Conservation (phyloP, 192 early-diverging fungal genomes). For the Mortierella alpina region DNA sequence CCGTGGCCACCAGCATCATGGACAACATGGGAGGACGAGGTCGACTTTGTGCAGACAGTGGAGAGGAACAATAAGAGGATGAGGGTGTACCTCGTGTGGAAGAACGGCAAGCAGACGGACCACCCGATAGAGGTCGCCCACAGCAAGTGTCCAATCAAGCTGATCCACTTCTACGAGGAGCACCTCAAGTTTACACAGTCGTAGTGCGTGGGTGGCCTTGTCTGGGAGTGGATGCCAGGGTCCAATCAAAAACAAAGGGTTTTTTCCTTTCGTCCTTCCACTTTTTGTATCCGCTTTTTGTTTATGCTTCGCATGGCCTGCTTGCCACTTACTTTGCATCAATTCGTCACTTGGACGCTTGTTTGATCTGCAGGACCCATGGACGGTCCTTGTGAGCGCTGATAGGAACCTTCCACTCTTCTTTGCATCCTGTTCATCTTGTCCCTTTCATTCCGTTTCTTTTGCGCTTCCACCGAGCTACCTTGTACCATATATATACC, state of each 20-base stretch:
- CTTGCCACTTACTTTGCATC: too few species aligned
- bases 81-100: conserved; percentile 60
- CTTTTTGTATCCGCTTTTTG: not conserved
- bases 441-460: too few species aligned
- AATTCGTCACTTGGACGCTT: too few species aligned
- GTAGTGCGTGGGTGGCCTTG: not conserved
- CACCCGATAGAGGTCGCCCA: conserved; percentile 54
- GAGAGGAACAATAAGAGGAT: conserved; percentile 31
- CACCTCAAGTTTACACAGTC: conserved; percentile 60
- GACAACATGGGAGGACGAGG: conserved; percentile 37
- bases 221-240: not conserved
- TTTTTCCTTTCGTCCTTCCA: not conserved
- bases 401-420: too few species aligned
- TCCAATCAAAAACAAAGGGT: too few species aligned
- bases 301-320: not conserved
- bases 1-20: conserved; percentile 29
- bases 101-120: conserved; percentile 52
- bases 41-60: conserved; percentile 17
- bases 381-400: too few species aligned
- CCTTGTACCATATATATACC: too few species aligned
- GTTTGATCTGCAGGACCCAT: too few species aligned
- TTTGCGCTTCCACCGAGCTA: too few species aligned
- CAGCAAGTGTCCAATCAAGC: conserved; percentile 55
- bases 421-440: too few species aligned
- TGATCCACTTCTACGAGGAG: conserved; percentile 66